These are phyloP conservation scores for Blastobotrys niveus DNA, from an alignment of 1,139 yeast genomes.

Conservation along the genomic window DNA sequence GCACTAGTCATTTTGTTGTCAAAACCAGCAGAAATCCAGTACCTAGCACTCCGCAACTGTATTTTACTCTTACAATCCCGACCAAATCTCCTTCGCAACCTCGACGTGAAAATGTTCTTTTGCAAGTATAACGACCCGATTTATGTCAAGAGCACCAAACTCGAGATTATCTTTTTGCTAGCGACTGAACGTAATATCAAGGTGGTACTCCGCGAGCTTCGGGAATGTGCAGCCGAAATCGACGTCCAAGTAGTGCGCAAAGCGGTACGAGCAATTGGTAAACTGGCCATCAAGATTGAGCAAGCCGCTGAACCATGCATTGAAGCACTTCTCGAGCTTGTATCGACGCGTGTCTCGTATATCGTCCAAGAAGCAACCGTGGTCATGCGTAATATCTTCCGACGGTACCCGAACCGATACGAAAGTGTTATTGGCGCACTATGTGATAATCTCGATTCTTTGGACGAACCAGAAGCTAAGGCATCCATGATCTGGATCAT, in stretches of 20 bases:
- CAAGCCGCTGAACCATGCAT: conserved; percentile 60
- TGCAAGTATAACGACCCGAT: conserved; percentile 81
- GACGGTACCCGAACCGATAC: conserved; percentile 62
- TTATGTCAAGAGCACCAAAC: conserved; percentile 82
- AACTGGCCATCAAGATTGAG: conserved; percentile 70
- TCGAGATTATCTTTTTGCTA: conserved; percentile 75
- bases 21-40: conserved; percentile 80
- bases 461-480: conserved; percentile 76
- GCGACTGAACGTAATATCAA: conserved; percentile 61
- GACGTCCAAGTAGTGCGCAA: conserved; percentile 82
- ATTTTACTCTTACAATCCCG: conserved; percentile 66
- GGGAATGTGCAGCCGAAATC: conserved; percentile 81
- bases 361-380: conserved; percentile 76
- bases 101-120: conserved; percentile 74
- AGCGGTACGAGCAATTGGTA: conserved; percentile 85
- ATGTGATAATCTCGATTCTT: conserved; percentile 41
- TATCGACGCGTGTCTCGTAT: conserved; percentile 63
- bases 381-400: conserved; percentile 67
- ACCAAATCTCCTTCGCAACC: conserved; percentile 48
- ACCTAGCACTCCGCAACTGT: conserved; percentile 73
- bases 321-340: conserved; percentile 52
- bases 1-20: conserved; percentile 67
- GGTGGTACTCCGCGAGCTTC: conserved; percentile 65
- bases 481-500: conserved; percentile 78
- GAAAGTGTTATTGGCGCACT: conserved; percentile 41